A percentile compares a stretch with the other conserved stretches of the same genome.
phyloP scores from a whole-genome alignment of 2,329 filamentous ascomycete species.

The Coleophoma cylindrospora region DNA sequence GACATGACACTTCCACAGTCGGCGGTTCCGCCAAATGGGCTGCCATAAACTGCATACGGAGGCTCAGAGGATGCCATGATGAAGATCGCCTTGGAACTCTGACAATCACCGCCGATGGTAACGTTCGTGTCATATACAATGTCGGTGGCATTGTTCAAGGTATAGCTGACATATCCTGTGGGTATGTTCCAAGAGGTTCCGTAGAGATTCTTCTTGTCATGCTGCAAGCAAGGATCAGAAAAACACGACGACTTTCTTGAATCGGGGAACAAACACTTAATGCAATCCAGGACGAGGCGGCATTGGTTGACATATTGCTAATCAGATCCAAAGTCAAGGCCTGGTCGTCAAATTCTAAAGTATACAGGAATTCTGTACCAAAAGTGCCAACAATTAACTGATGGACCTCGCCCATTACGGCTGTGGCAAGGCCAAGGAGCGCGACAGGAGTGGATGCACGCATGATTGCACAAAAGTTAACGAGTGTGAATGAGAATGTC shows the following conservation, averaged over 20 bases:
- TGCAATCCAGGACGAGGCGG: constrained; percentile 24
- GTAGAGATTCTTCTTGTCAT: constrained; percentile 27
- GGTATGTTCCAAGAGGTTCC: constrained; percentile 17
- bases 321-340: constrained; percentile 16
- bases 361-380: constrained; percentile 23
- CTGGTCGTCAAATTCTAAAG: constrained; percentile 25
- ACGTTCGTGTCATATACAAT: constrained; percentile 16
- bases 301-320: constrained; percentile 13
- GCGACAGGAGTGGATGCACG: constrained; percentile 4
- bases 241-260: constrained; percentile 6
- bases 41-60: constrained; percentile 25
- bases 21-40: constrained; percentile 21
- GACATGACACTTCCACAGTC: constrained; percentile 31
- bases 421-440: constrained; percentile 1
- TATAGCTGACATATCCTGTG: constrained; percentile 21
- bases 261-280: constrained; percentile 17
- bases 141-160: constrained; percentile 14
- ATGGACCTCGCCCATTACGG: constrained; percentile 11
- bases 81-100: constrained; percentile 18
- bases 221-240: constrained; percentile 10
- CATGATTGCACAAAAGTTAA: neutral
- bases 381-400: constrained; percentile 27
- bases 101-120: constrained; percentile 11
- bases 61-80: constrained; percentile 13
- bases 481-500: neutral